Base-by-base conservation (phyloP, 305 asterid species). In the Withania somnifera region DNA sequence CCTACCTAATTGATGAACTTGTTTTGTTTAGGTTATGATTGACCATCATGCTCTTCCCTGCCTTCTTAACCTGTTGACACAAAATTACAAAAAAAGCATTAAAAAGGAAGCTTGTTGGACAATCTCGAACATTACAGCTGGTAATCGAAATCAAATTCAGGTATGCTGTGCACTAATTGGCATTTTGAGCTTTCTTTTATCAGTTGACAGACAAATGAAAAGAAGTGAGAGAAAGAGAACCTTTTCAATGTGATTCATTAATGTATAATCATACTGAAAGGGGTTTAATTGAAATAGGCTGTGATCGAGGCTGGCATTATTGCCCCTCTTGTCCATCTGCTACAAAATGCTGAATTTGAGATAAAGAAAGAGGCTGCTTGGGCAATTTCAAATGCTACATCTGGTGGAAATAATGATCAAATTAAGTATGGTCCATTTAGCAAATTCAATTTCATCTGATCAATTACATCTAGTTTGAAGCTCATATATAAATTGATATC, bases 291-390 rank as follows among this genome's bases (percentile, higher is more conserved):
- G 58, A 64, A 51, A 78, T 84, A 93, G 95, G 89, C 87, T 64
- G 95, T 90, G 82, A 89, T 91, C 54, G 89, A 85, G 61, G 88
- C 92, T 84, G 89, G 93, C 56, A 83, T 90, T 75, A 61, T 91
- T 71, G 81, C 68, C 36, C 97, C 96, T 17, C 92, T 91, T 38
- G 91, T 93, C 52, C 77, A 68, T 64, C 87, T 93, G 83, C 94
- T 93, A 83, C 90, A 88, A 63, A 83, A 71, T 87, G 94, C 94
- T 24, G 96, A 90, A 81, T 91, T 93, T 81, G 95, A 91, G 71
- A 90, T 93, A 15, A 90, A 91, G 87, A 93, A 91, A 83, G 95
- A 93, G 85, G 94, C 95, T 84, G 92, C 95, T 30, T 92, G 93
- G 97, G 93, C 91, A 38, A 81, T 92, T 81, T 89, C 92, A 20